Evolutionary conservation across 2,329 filamentous ascomycete genomes (phyloP).

Genomic region (Calonectria hongkongensis): DNA sequence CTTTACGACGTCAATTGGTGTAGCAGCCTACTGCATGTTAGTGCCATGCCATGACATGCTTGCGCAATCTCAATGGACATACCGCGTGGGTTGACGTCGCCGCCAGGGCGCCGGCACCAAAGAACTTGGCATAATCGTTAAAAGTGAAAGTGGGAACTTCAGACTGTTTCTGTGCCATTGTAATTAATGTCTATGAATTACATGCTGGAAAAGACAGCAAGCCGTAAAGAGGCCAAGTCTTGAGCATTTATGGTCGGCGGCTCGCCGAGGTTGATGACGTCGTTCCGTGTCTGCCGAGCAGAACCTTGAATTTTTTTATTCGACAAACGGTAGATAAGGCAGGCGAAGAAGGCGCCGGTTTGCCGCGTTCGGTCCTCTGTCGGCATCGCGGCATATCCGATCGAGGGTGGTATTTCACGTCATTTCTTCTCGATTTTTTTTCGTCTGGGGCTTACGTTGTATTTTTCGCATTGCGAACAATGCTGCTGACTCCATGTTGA

Average conservation of each 20-base stretch:
- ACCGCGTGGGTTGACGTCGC: constrained; percentile 72
- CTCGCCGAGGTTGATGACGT: constrained; percentile 38
- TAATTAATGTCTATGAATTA: constrained; percentile 39
- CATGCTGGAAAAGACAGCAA: background rate
- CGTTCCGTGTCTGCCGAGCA: constrained; percentile 40
- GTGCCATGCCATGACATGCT: background rate
- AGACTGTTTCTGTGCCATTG: constrained; percentile 51
- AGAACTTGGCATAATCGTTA: constrained; percentile 72
- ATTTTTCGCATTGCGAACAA: background rate
- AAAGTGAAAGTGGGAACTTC: constrained; percentile 64
- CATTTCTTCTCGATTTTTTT: background rate
- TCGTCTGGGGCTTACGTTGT: background rate
- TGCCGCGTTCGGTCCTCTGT: constrained; percentile 34
- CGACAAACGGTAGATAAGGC: constrained; percentile 23
- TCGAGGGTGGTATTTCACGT: constrained; percentile 8
- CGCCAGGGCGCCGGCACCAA: constrained; percentile 71
- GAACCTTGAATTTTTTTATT: constrained; percentile 30
- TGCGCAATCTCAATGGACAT: constrained; percentile 49
- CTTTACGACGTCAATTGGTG: constrained; percentile 84
- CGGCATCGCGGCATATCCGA: constrained; percentile 4
- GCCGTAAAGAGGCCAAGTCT: background rate
- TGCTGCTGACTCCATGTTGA: background rate
- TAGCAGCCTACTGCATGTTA: constrained; percentile 64
- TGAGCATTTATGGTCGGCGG: constrained; percentile 30
- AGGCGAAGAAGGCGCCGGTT: constrained; percentile 30